These are phyloP conservation scores for Boletus huronensis DNA, from an alignment of 768 basidiomycete genomes.

Conservation along the genomic window DNA sequence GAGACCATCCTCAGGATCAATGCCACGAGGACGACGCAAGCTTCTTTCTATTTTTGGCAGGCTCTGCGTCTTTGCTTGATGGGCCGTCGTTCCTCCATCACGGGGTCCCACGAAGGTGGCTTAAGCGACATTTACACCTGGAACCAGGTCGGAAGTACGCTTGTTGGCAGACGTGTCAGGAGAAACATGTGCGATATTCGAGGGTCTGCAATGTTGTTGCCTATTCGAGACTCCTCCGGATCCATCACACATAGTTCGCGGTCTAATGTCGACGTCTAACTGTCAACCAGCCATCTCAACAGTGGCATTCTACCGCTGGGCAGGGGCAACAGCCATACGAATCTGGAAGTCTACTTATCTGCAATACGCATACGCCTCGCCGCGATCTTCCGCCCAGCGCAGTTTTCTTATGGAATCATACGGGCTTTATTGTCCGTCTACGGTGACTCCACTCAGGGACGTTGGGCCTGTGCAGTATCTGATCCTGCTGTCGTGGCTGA, in stretches of 20 bases:
- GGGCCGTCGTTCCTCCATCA: not conserved
- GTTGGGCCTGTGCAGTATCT: too few relatives aligned
- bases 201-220: not conserved
- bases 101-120: not conserved
- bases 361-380: not conserved
- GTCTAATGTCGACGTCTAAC: too few relatives aligned
- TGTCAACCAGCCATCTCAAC: not conserved
- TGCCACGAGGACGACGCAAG: not conserved
- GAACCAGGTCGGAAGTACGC: not conserved
- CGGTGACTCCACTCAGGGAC: not conserved
- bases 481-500: too few relatives aligned
- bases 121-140: not conserved
- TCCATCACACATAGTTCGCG: not conserved
- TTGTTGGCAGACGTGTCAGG: not conserved
- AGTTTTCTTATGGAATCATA: not conserved
- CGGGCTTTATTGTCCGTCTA: not conserved
- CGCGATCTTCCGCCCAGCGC: not conserved
- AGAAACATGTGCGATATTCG: not conserved
- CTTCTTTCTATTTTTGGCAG: not conserved
- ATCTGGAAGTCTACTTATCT: not conserved
- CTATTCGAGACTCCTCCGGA: not conserved
- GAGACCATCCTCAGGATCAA: not conserved
- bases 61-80: not conserved
- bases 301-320: not conserved
- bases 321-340: not conserved